These are phyloP conservation scores for Inga oerstediana DNA, from an alignment of 306 rosid species.

Conservation along the genomic window DNA sequence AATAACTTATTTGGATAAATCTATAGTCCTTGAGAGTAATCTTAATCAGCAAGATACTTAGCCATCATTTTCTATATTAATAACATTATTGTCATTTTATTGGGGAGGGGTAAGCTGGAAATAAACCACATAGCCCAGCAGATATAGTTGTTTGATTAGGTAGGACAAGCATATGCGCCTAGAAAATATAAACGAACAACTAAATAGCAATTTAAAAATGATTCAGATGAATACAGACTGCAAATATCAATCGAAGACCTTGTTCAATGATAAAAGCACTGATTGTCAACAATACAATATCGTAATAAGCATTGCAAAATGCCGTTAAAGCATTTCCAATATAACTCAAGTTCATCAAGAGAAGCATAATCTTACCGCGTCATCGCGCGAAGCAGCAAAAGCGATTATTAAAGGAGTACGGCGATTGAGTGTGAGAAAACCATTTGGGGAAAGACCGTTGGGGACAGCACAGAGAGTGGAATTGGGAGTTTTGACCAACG, in stretches of 20 bases:
- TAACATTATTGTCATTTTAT: not conserved
- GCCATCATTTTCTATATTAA: not conserved
- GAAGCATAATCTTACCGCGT: slow-evolving; percentile 53
- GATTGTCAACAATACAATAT: not conserved
- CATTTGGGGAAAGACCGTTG: slow-evolving; percentile 27
- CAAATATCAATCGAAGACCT: not conserved
- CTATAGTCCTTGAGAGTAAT: not conserved
- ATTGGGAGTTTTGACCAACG: slow-evolving; percentile 42
- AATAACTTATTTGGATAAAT: not conserved
- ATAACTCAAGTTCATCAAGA: not conserved
- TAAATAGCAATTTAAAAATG: not conserved
- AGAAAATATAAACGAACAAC: not conserved
- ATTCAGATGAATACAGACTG: not conserved
- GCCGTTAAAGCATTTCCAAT: not conserved
- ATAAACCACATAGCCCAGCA: not conserved
- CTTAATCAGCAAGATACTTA: not conserved
- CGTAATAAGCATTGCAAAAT: slow-evolving; percentile 8
- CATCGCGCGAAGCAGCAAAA: slow-evolving; percentile 62
- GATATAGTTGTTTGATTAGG: not conserved
- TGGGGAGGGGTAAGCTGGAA: not conserved
- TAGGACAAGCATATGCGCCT: not conserved
- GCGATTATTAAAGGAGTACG: slow-evolving; percentile 45
- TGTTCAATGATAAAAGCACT: not conserved
- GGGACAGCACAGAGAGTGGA: slow-evolving; percentile 35
- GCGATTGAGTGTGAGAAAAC: slow-evolving; percentile 33